Evolutionary conservation across 139 green algal species (phyloP), one percentile per base, ranked within the genome.

Genomic region (Chlamydomonas sp.): DNA sequence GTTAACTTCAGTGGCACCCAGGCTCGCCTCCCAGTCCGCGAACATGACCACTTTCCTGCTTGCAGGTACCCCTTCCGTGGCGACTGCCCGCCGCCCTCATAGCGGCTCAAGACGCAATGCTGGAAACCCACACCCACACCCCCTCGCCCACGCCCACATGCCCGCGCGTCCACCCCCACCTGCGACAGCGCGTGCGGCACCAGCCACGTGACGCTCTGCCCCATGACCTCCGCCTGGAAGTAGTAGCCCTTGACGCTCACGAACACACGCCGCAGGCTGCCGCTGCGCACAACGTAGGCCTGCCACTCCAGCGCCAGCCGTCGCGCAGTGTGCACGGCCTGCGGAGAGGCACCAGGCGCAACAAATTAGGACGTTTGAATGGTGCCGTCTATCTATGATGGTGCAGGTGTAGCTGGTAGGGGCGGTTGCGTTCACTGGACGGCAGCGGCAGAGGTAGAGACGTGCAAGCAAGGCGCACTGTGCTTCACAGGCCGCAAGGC

Each of bases 181-280:
- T 98, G 96, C 5, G 93, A 88, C 72, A 98, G 90, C 80, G 94
- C 86, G 92, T 99, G 98, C 0, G 98, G 98, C 73, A 97, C 95
- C 59, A 99, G 92, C 98, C 98, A 99, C 64, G 98, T 99, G 72
- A 99, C 91, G 31, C 74, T 74, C 92, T 98, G 95, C 4, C 98
- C 98, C 84, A 95, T 82, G 63, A 99, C 92, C 91, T 99, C 96
- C 5, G 98, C 98, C 94, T 98, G 97, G 92, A 95, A 99, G 91
- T 99, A 99, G 89, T 97, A 97, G 85, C 98, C 98, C 92, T 99
- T 99, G 84, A 99, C 98, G 14, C 94, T 97, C 67, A 99, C 93
- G 86, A 99, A 99, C 61, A 95, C 93, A 75, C 97, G 97, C 49
- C 97, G 93, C 88, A 99, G 95, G 5, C 96, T 92, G 85, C 96